phyloP scores from a whole-genome alignment of 1,139 yeast genomes.

The Yamadazyma triangularis region DNA sequence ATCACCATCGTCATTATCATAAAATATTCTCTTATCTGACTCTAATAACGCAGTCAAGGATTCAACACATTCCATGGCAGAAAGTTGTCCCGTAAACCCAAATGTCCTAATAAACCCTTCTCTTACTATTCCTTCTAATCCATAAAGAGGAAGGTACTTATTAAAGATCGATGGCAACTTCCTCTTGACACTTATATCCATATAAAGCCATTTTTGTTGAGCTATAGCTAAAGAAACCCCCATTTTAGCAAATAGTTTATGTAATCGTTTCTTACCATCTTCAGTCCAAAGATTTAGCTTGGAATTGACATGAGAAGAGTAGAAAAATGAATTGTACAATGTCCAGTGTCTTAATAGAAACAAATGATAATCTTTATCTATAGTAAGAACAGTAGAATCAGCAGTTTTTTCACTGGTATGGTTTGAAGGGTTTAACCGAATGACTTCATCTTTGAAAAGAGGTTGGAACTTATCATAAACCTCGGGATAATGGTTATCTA shows the following conservation, averaged over 20 bases:
- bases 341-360: conserved; percentile 92
- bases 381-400: conserved; percentile 58
- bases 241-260: conserved; percentile 93
- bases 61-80: conserved; percentile 94
- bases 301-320: conserved; percentile 86
- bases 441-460: conserved; percentile 76
- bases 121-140: conserved; percentile 75
- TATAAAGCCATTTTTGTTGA: conserved; percentile 88
- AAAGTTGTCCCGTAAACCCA: conserved; percentile 82
- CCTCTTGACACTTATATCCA: conserved; percentile 76
- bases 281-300: conserved; percentile 87
- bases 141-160: conserved; percentile 69
- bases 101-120: conserved; percentile 84
- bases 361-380: conserved; percentile 82
- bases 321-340: conserved; percentile 82
- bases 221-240: conserved; percentile 88
- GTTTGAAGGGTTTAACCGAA: conserved; percentile 49
- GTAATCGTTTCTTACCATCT: conserved; percentile 81
- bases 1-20: conserved; percentile 9
- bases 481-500: conserved; percentile 71
- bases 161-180: conserved; percentile 66
- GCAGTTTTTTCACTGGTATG: conserved; percentile 41
- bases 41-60: conserved; percentile 85
- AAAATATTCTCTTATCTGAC: conserved; percentile 41
- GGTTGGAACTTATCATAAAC: conserved; percentile 74